Percentiles rank a stretch among this genome's conserved stretches.
Conservation (phyloP, 106 monocot genomes). For the Dactylorhiza incarnata region DNA sequence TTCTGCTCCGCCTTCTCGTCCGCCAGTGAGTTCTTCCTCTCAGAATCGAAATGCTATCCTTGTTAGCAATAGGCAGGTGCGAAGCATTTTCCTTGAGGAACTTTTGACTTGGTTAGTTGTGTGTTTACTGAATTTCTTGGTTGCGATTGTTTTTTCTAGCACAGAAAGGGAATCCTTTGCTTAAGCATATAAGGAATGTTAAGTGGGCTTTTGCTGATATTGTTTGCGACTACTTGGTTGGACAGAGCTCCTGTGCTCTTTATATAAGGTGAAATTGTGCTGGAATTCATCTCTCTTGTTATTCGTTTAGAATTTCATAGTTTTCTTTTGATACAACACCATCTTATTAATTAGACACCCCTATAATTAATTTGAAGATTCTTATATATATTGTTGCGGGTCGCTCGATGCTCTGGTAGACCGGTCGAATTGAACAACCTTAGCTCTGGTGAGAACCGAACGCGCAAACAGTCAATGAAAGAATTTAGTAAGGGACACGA, state of each 20-base stretch:
- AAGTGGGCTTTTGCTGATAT: slow-evolving; percentile 80
- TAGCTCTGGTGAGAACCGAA: too few species aligned
- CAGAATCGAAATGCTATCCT: slow-evolving; percentile 72
- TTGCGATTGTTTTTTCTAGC: neutral
- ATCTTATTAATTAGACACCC: too few species aligned
- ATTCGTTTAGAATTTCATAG: neutral
- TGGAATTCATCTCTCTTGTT: neutral
- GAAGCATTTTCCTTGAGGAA: neutral
- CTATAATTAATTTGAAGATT: too few species aligned
- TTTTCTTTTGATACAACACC: neutral
- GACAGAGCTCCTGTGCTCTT: slow-evolving; percentile 76
- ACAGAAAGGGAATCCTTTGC: slow-evolving; percentile 88
- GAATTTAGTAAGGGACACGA: too few species aligned
- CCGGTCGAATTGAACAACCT: too few species aligned
- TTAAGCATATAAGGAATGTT: slow-evolving; percentile 89
- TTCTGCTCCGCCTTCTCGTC: neutral
- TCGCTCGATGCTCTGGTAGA: too few species aligned
- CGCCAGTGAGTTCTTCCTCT: neutral
- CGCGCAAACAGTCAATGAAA: too few species aligned
- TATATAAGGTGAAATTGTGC: slow-evolving; percentile 57
- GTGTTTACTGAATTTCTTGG: neutral
- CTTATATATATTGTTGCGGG: too few species aligned
- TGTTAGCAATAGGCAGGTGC: slow-evolving; percentile 90
- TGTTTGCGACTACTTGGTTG: slow-evolving; percentile 76
- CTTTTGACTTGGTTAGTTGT: slow-evolving; percentile 1